Evolutionary conservation across 345 rosid species (phyloP), one percentile per base, ranked within the genome.

Genomic region (Gossypium rotundifolium): DNA sequence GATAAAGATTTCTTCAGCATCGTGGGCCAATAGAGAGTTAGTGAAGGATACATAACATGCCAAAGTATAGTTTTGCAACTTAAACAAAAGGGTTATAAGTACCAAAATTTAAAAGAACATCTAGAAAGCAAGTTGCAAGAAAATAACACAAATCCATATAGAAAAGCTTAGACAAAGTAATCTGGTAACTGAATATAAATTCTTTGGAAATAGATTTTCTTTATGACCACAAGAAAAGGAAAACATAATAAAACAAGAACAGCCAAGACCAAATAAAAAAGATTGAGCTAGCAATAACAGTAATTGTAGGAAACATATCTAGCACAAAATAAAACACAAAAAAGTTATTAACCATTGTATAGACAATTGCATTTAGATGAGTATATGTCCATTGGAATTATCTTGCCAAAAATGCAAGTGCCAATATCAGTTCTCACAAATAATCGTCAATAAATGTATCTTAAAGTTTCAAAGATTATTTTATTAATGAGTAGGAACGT

Each of bases 231-330:
- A 33, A 63, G 46, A 38, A 38, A 62, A 33, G 22, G 2, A 33
- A 12, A 59, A 59, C 64, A 59, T 59, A 25, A 59, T 25, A 25
- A 25, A 60, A 27, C 52, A 45, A 45, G 38, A 46, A 5, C 10
- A 66, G 10, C 46, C 70, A 40, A 45, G 3, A 20, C 53, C 33
- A 65, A 40, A 20, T 44, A 61, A 29, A 62, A 57, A 62, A 7
- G 42, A 6, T 14, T 84, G 88, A 49, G 55, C 58, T 20, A 68
- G 22, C 8, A 25, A 68, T 48, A 67, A 23, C 13, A 8, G 40
- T n/a, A 67, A 25, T 49, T 67, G 25, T 48, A 67, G 42, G 57
- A 40, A 48, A 23, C 11, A 49, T 14, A 68, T 13, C 1, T 68
- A 25, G 29, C 58, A 68, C 4, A 20, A 27, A 16, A 49, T 49